Percentiles rank a stretch among this genome's conserved stretches.
Evolutionary conservation across 495 filamentous ascomycete genomes (phyloP).

Genomic region (Penicillium maclennaniae): DNA sequence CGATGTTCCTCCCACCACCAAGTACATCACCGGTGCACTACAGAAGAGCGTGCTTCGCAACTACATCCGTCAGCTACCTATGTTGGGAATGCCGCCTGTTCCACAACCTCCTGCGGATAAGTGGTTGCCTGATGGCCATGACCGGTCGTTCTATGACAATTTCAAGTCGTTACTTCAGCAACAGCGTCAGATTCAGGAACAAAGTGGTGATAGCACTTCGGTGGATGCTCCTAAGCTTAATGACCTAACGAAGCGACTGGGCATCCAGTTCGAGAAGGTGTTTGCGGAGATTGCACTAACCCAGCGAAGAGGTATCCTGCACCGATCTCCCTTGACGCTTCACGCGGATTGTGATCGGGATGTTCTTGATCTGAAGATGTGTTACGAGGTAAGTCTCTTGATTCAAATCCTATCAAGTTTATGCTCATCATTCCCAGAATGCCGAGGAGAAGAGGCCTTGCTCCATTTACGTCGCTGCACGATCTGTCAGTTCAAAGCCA

Average conservation of each 20-base stretch:
- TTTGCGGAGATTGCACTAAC: conserved; percentile 57
- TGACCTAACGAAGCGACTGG: conserved; percentile 48
- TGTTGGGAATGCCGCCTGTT: conserved; percentile 32
- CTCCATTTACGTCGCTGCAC: conserved; percentile 37
- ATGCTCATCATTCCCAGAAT: conserved; percentile 12
- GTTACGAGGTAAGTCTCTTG: conserved; percentile 31
- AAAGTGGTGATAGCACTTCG: conserved; percentile 19
- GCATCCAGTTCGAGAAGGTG: conserved; percentile 50
- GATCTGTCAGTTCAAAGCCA: conserved; percentile 28
- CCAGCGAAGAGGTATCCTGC: conserved; percentile 53
- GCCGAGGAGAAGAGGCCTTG: conserved; percentile 23
- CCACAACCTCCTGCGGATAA: conserved; percentile 27
- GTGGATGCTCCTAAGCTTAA: conserved; percentile 48
- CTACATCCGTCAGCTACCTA: conserved; percentile 43
- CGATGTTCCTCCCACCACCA: conserved; percentile 45
- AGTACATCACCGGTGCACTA: conserved; percentile 51
- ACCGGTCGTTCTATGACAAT: conserved; percentile 45
- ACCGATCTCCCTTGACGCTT: conserved; percentile 47
- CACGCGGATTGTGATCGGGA: conserved; percentile 37
- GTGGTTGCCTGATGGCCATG: conserved; percentile 39
- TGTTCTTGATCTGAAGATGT: conserved; percentile 35
- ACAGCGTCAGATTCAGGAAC: conserved; percentile 23
- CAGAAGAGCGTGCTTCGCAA: conserved; percentile 43
- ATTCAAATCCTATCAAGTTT: neutral
- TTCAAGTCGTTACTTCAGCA: conserved; percentile 40